Conservation (phyloP, 164 flowering plant species). For the Protea cynaroides region DNA sequence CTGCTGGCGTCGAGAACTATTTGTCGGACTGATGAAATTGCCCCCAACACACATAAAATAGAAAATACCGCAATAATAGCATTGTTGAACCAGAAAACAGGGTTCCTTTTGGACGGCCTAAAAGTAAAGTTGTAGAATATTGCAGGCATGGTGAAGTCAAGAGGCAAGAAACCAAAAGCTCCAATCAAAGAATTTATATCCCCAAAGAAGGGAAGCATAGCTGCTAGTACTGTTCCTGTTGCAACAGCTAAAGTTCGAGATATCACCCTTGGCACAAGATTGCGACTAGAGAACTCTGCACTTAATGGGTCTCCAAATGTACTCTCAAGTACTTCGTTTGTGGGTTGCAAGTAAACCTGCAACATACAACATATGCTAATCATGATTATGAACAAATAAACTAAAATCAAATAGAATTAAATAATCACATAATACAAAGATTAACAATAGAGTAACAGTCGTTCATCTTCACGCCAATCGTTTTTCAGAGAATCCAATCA, state of each 20-base stretch:
- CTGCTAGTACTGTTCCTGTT: constrained; percentile 49
- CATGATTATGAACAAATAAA: too few relatives aligned
- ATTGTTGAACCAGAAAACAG: constrained; percentile 52
- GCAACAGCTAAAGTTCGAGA: constrained; percentile 52
- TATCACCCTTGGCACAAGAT: constrained; percentile 56
- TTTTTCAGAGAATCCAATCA: too few relatives aligned
- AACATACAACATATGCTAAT: background rate
- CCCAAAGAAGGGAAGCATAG: constrained; percentile 94
- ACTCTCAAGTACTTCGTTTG: constrained; percentile 53
- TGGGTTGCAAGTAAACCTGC: constrained; percentile 38
- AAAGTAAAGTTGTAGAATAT: constrained; percentile 75
- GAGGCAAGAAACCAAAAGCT: constrained; percentile 76
- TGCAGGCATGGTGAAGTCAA: constrained; percentile 68
- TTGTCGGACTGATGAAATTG: constrained; percentile 74
- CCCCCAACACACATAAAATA: constrained; percentile 37
- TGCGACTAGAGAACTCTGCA: constrained; percentile 53
- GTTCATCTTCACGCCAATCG: too few relatives aligned
- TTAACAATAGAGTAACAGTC: too few relatives aligned
- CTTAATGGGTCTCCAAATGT: constrained; percentile 47
- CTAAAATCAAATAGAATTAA: too few relatives aligned
- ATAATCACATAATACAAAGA: too few relatives aligned
- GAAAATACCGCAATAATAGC: constrained; percentile 48
- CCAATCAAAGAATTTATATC: constrained; percentile 74
- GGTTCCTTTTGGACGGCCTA: constrained; percentile 44
- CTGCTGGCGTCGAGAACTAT: constrained; percentile 63